These are phyloP conservation scores for Rhizopogon rudus DNA, from an alignment of 768 basidiomycete genomes.

Conservation along the genomic window DNA sequence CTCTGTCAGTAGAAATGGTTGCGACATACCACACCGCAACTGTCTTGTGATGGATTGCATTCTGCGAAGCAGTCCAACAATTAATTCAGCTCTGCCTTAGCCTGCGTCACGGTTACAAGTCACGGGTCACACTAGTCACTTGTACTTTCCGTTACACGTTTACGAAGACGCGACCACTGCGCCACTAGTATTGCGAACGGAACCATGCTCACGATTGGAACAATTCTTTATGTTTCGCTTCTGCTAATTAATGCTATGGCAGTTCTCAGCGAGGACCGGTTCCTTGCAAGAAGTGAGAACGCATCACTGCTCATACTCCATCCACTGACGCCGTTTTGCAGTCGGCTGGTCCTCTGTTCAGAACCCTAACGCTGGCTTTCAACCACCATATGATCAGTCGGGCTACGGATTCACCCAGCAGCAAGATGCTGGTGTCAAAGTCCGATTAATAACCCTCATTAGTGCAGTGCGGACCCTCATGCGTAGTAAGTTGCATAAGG, in stretches of 20 bases:
- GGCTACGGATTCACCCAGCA: slow-evolving; percentile 49
- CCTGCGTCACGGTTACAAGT: slow-evolving; percentile 11
- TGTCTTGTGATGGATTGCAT: slow-evolving; percentile 24
- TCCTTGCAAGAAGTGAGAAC: slow-evolving; percentile 82
- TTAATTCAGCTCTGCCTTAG: slow-evolving; percentile 9
- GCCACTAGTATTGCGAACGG: slow-evolving; percentile 10
- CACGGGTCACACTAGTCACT: slow-evolving; percentile 12
- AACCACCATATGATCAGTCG: slow-evolving; percentile 64
- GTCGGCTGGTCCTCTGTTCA: slow-evolving; percentile 87
- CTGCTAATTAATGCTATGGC: slow-evolving; percentile 94
- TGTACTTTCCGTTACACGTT: slow-evolving; percentile 18
- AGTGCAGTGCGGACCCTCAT: slow-evolving; percentile 94
- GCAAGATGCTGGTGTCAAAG: slow-evolving; percentile 69
- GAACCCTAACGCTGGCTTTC: slow-evolving; percentile 49
- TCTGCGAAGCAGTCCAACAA: slow-evolving; percentile 10
- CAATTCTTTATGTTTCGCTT: slow-evolving; percentile 79
- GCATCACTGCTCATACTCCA: neutral
- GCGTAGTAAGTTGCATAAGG: slow-evolving; percentile 69
- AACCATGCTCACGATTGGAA: slow-evolving; percentile 57
- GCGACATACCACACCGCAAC: slow-evolving; percentile 20
- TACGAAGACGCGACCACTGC: slow-evolving; percentile 2
- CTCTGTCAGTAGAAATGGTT: neutral
- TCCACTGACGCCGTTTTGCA: slow-evolving; percentile 28
- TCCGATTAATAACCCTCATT: slow-evolving; percentile 86
- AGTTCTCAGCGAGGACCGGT: slow-evolving; percentile 93